Evolutionary conservation across 2,329 filamentous ascomycete species (phyloP), one percentile per base, ranked within the genome.

Genomic region (Leptosphaerulina australis): DNA sequence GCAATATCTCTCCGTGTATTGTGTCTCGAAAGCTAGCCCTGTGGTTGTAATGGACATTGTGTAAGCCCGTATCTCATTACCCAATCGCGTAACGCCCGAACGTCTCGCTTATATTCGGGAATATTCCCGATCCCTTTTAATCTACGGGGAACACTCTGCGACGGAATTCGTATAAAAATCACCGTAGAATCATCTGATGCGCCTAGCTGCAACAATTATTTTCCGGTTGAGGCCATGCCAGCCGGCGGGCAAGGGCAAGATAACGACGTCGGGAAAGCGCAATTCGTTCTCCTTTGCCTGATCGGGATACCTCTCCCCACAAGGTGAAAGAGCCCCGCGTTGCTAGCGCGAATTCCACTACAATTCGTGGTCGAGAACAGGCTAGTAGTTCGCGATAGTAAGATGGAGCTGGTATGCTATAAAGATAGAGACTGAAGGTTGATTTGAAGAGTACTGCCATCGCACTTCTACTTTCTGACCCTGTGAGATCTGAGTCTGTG

Each of bases 231-330:
- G 59, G 61, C 41, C 40, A 65, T 62, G 50, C 37, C 55, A 61
- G 56, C 62, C 62, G 62, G 60, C 48, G 59, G 41, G 36, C 30
- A 41, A 50, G 44, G 30, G 34, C 22, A 22, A 39, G 49, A 59
- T 57, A 56, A 59, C 43, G 14, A 50, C 47, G 45, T 53, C 53
- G 60, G 56, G 49, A 59, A 64, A 58, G 51, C 50, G 57, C 30
- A 40, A 60, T 56, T 60, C 62, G 62, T 60, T 63, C 62, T 62
- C 53, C 52, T 58, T 65, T 65, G 55, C 62, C 63, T 44, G 45
- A 63, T 63, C 6, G 55, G 62, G 62, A 62, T 62, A 64, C 58
- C 60, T 58, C 58, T 58, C 60, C 62, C 62, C 48, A 51, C 41
- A 51, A 5, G 17, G 41, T 29, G 30, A 40, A 58, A 45, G 55